These are phyloP conservation scores for Saccharum hybrid DNA, from an alignment of 202 grass and related monocot species.

Conservation along the genomic window DNA sequence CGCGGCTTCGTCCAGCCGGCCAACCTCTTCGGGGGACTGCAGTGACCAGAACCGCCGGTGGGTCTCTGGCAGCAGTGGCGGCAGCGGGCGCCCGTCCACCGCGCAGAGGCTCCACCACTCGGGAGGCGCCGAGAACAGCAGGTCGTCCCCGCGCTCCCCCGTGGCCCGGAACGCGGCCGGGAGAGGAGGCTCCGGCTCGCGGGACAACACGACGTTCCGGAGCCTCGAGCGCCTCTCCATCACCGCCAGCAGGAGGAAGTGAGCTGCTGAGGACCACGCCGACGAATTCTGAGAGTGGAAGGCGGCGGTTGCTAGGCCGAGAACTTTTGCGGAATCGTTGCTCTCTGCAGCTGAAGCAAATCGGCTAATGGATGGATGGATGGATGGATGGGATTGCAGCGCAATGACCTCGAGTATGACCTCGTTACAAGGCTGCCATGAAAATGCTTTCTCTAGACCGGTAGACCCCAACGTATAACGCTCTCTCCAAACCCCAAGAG, in stretches of 20 bases:
- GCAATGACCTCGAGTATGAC: background rate
- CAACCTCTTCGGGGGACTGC: constrained; percentile 56
- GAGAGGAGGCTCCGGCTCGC: constrained; percentile 43
- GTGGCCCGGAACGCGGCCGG: constrained; percentile 31
- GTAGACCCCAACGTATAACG: background rate
- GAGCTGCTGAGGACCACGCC: constrained; percentile 18
- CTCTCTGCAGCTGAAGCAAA: background rate
- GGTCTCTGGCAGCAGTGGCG: constrained; percentile 52
- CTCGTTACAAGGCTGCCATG: background rate
- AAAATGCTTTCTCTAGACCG: constrained; percentile 1
- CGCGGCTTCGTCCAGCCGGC: constrained; percentile 49
- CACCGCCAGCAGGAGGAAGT: constrained; percentile 69
- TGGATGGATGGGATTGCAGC: background rate
- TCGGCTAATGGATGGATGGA: background rate
- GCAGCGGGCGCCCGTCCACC: constrained; percentile 58
- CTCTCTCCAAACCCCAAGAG: constrained; percentile 1
- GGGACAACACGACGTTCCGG: constrained; percentile 56
- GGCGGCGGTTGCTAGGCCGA: background rate
- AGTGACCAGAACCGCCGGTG: constrained; percentile 55
- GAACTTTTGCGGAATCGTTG: background rate
- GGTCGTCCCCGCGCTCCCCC: constrained; percentile 46
- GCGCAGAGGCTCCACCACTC: constrained; percentile 74
- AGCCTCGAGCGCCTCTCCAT: constrained; percentile 80
- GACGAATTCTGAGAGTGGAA: background rate
- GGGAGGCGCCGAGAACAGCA: constrained; percentile 51